phyloP scores from a whole-genome alignment of 2,329 filamentous ascomycete genomes.

The Penicillium paneum region DNA sequence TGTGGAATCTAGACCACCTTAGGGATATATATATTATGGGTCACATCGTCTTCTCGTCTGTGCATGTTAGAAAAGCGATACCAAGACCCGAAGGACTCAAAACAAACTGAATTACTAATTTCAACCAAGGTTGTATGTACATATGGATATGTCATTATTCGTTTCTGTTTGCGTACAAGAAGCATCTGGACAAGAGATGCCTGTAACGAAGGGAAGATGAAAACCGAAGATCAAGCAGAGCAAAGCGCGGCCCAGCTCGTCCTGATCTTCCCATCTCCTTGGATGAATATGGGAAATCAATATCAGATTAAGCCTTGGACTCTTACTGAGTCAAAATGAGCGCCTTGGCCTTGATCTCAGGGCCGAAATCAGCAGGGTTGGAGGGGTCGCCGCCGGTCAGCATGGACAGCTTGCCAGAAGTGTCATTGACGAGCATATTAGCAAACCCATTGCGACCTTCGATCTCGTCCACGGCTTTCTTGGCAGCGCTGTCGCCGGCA shows the following conservation, averaged over 20 bases:
- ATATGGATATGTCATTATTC: background rate
- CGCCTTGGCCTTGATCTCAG: conserved; percentile 26
- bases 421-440: conserved; percentile 26
- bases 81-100: background rate
- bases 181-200: background rate
- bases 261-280: background rate
- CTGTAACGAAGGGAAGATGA: background rate
- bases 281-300: background rate
- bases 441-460: conserved; percentile 30
- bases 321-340: conserved; percentile 14
- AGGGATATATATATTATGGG: background rate
- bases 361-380: conserved; percentile 29
- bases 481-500: conserved; percentile 19
- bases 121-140: background rate
- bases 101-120: background rate
- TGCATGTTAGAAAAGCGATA: background rate
- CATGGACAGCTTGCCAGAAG: conserved; percentile 26
- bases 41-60: background rate
- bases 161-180: background rate
- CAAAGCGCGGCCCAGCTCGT: background rate
- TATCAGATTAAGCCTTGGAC: background rate
- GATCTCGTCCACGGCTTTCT: conserved; percentile 21
- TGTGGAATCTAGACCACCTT: background rate
- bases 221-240: background rate
- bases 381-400: conserved; percentile 30